Conservation (phyloP, 2,329 filamentous ascomycete genomes). For the Fusarium sp. region DNA sequence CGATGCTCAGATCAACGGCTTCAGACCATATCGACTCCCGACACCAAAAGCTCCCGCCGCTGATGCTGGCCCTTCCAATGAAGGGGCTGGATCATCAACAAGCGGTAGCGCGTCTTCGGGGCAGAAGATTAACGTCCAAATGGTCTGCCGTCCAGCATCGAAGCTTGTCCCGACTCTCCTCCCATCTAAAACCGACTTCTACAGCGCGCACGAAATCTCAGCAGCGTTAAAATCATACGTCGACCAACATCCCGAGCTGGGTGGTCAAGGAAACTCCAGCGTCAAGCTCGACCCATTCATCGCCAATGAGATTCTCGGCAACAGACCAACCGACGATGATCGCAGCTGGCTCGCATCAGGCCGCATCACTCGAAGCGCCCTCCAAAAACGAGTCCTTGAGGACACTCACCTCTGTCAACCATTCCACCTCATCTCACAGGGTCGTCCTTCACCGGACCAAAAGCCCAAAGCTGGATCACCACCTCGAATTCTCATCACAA, state of each 20-base stretch:
- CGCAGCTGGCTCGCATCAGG: slow-evolving; percentile 30
- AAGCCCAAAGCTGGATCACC: slow-evolving; percentile 39
- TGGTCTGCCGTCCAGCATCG: slow-evolving; percentile 32
- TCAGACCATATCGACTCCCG: slow-evolving; percentile 38
- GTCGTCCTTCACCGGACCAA: slow-evolving; percentile 20
- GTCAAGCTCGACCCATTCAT: slow-evolving; percentile 38
- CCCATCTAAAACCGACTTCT: slow-evolving; percentile 41
- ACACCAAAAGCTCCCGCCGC: slow-evolving; percentile 6
- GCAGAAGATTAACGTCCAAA: slow-evolving; percentile 33
- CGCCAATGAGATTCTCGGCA: slow-evolving; percentile 37
- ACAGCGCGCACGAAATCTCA: slow-evolving; percentile 34
- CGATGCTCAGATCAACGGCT: slow-evolving; percentile 17
- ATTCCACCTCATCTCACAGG: slow-evolving; percentile 33
- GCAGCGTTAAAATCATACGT: slow-evolving; percentile 40
- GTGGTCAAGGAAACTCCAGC: slow-evolving; percentile 32
- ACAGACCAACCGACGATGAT: slow-evolving; percentile 36
- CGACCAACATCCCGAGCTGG: slow-evolving; percentile 34
- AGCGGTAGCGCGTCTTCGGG: slow-evolving; percentile 7
- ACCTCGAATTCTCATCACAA: slow-evolving; percentile 33
- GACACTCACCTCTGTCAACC: slow-evolving; percentile 39
- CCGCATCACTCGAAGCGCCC: slow-evolving; percentile 32
- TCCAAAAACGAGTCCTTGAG: slow-evolving; percentile 38
- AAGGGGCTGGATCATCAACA: neutral
- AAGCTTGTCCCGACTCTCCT: slow-evolving; percentile 39
- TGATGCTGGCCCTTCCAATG: neutral